phyloP scores from a whole-genome alignment of 345 rosid species.

The Eucalyptus sideroxylon region DNA sequence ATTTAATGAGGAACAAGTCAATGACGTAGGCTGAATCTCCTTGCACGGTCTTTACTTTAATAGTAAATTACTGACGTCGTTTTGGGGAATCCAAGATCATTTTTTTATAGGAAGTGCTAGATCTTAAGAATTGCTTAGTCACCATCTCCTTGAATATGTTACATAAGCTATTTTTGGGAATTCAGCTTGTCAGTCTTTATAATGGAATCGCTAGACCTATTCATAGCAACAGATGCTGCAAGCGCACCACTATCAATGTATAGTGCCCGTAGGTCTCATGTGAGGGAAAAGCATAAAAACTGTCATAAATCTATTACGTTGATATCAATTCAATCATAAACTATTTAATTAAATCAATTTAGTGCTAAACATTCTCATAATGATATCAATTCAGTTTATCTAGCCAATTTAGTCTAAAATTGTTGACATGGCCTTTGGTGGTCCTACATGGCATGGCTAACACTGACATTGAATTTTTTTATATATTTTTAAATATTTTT shows the following conservation, averaged over 20 bases:
- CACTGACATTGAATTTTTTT: fast-evolving
- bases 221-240: neutral
- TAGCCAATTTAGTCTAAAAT: no score
- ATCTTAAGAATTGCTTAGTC: neutral
- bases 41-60: neutral
- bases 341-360: no score
- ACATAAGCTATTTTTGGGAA: neutral
- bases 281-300: neutral
- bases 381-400: no score
- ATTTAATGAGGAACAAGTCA: neutral
- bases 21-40: neutral
- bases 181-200: neutral
- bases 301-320: no score
- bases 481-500: no score
- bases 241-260: neutral
- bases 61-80: neutral
- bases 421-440: no score
- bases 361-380: no score
- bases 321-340: no score
- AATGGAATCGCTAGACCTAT: neutral
- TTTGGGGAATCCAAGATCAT: neutral
- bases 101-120: neutral
- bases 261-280: neutral
- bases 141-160: neutral
- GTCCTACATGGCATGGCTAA: no score